These are phyloP conservation scores for Cladosporium sp. DNA, from an alignment of 2,329 filamentous ascomycete species.

Conservation along the genomic window DNA sequence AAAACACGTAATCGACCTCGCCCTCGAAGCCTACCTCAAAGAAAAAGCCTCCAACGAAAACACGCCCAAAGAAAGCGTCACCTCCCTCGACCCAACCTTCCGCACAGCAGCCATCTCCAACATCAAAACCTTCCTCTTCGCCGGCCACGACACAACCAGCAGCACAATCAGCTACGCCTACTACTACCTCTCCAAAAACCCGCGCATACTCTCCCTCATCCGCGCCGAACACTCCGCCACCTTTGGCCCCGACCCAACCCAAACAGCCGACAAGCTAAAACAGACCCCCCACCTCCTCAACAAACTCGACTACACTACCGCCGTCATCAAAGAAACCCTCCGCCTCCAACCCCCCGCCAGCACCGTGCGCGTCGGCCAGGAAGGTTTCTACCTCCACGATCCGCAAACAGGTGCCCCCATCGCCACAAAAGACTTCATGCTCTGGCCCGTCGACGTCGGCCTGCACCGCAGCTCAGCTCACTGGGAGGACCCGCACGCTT, in stretches of 20 bases:
- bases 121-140: conserved; percentile 40
- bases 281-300: conserved; percentile 45
- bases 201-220: conserved; percentile 32
- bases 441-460: conserved; percentile 38
- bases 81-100: conserved; percentile 34
- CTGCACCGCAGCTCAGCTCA: conserved; percentile 33
- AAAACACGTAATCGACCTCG: conserved; percentile 34
- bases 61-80: conserved; percentile 22
- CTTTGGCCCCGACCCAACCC: conserved; percentile 40
- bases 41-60: conserved; percentile 23
- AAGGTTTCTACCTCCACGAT: conserved; percentile 36
- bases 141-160: conserved; percentile 40
- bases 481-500: conserved; percentile 39
- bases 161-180: conserved; percentile 34
- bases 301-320: conserved; percentile 48
- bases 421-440: conserved; percentile 41
- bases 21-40: conserved; percentile 35
- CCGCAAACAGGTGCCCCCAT: conserved; percentile 40
- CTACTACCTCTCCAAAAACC: conserved; percentile 37
- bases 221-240: conserved; percentile 49
- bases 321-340: conserved; percentile 51
- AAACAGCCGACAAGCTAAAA: conserved; percentile 34
- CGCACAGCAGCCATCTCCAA: conserved; percentile 32
- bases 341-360: conserved; percentile 49
- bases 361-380: conserved; percentile 35